Evolutionary conservation across 1,284 basidiomycete genomes (phyloP).

Genomic region (Gastroboletus turbinatus): DNA sequence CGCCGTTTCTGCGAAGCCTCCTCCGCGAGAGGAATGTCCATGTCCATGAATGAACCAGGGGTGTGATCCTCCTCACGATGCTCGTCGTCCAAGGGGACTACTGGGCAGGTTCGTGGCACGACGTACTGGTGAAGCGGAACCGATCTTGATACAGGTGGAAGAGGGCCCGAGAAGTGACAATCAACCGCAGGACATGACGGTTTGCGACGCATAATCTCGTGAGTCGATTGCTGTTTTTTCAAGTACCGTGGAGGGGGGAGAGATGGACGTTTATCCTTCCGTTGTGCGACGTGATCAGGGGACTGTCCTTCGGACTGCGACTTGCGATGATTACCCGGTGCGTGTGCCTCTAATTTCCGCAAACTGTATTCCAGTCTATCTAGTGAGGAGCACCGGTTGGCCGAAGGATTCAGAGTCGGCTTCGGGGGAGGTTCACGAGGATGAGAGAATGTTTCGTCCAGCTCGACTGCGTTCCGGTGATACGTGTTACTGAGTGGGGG

Average conservation of each 20-base stretch:
- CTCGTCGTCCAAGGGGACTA: background rate
- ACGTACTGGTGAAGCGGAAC: background rate
- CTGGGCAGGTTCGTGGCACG: background rate
- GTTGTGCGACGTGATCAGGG: background rate
- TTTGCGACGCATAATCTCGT: background rate
- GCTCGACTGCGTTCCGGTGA: constrained; percentile 3
- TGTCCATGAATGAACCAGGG: constrained; percentile 34
- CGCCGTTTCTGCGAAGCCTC: constrained; percentile 11
- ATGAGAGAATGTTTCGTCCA: constrained; percentile 14
- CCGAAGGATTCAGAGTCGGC: constrained; percentile 9
- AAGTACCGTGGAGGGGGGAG: constrained; percentile 17
- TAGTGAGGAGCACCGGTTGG: constrained; percentile 30
- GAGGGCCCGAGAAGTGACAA: constrained; percentile 5
- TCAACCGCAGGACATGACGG: background rate
- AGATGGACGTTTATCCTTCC: constrained; percentile 21
- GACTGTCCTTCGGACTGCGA: constrained; percentile 26
- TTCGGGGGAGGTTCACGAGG: constrained; percentile 24
- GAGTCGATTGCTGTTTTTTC: constrained; percentile 17
- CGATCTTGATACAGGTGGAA: constrained; percentile 5
- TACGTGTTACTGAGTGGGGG: background rate
- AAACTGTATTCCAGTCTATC: constrained; percentile 33
- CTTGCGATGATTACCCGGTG: constrained; percentile 26
- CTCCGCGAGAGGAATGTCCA: constrained; percentile 26
- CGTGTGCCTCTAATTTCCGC: constrained; percentile 29
- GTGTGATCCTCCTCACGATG: constrained; percentile 2